Evolutionary conservation across 2,329 filamentous ascomycete genomes (phyloP).

Genomic region (Fusarium tuaranense): DNA sequence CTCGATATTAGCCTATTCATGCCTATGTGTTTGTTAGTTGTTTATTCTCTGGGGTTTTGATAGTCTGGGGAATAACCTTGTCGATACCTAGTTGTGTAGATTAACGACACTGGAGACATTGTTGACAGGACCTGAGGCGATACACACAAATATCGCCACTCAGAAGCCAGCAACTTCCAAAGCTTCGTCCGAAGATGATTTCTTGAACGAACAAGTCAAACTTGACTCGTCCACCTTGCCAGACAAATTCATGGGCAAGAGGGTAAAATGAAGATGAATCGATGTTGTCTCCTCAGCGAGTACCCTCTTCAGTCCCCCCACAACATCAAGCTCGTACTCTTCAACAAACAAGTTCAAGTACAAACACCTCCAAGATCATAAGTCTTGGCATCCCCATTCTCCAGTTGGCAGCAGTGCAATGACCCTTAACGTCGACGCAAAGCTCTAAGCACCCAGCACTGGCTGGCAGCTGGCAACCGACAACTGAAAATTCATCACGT

Average conservation of each 20-base stretch:
- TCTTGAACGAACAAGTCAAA: background rate
- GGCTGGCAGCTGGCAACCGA: slow-evolving; percentile 3
- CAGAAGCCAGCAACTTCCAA: background rate
- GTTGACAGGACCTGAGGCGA: background rate
- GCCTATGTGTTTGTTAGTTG: background rate
- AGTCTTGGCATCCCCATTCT: background rate
- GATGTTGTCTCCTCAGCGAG: background rate
- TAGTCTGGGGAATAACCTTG: background rate
- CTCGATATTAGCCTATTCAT: background rate
- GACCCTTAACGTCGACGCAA: background rate
- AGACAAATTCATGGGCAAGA: background rate
- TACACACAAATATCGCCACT: background rate
- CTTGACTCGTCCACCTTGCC: background rate
- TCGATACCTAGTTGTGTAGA: background rate
- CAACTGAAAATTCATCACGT: background rate
- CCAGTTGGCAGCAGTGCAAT: background rate
- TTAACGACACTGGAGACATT: background rate
- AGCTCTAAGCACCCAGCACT: background rate
- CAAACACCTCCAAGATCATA: background rate
- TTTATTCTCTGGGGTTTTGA: background rate
- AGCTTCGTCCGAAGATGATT: background rate
- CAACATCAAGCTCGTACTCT: background rate
- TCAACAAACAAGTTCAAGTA: background rate
- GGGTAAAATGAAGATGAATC: background rate
- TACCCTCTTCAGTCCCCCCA: background rate